phyloP scores from a whole-genome alignment of 108 stramenopile species.

The Cyclotella choctawhatcheeana region DNA sequence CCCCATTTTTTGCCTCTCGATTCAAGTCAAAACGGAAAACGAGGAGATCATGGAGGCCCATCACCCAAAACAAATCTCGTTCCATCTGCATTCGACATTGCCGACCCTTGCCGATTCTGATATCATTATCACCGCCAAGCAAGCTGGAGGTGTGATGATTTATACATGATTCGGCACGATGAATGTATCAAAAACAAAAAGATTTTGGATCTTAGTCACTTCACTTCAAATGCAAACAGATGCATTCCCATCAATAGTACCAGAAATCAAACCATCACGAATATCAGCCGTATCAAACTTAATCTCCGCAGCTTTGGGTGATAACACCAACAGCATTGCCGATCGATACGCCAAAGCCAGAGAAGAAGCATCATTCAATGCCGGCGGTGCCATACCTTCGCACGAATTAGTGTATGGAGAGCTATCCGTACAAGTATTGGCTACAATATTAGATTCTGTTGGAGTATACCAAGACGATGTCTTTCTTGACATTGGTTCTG shows the following conservation, averaged over 20 bases:
- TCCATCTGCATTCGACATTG: too few species aligned
- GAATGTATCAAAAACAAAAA: too few species aligned
- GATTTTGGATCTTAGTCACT: too few species aligned
- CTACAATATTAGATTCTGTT: constrained; percentile 51
- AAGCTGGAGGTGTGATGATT: too few species aligned
- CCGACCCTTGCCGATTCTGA: too few species aligned
- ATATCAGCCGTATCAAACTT: constrained; percentile 12
- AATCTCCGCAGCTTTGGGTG: constrained; percentile 21
- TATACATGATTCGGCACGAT: too few species aligned
- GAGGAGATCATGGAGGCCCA: too few species aligned
- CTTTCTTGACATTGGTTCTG: constrained; percentile 49
- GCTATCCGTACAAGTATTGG: constrained; percentile 22
- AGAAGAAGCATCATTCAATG: neutral
- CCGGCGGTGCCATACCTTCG: constrained; percentile 1
- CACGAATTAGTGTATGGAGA: constrained; percentile 54
- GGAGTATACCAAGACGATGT: constrained; percentile 35
- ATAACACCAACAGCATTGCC: neutral
- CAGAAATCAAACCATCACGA: constrained; percentile 4
- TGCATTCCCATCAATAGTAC: constrained; percentile 1
- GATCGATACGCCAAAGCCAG: constrained; percentile 19
- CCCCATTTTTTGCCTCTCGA: too few species aligned
- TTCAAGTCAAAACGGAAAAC: too few species aligned
- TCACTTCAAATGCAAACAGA: too few species aligned
- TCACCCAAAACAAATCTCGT: too few species aligned
- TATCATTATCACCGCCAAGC: too few species aligned